These are phyloP conservation scores for Berberis thunbergii DNA, from an alignment of 164 flowering plant species.

Conservation along the genomic window DNA sequence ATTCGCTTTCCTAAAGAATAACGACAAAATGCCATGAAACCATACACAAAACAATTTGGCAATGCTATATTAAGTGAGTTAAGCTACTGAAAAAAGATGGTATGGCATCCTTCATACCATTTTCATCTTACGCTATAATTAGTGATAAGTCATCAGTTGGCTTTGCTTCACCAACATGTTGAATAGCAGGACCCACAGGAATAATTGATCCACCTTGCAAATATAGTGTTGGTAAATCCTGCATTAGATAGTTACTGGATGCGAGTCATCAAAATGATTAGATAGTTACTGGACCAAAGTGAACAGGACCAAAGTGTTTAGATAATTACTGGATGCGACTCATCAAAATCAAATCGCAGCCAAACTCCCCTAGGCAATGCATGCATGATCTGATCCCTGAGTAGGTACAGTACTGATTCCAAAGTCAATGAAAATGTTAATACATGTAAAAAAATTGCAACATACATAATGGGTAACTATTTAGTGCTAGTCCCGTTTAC, in stretches of 20 bases:
- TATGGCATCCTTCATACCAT: constrained; percentile 33
- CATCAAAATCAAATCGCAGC: constrained; percentile 80
- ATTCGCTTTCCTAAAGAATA: too few species aligned
- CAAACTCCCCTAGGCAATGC: constrained; percentile 69
- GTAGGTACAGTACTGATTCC: constrained; percentile 43
- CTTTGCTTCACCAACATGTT: constrained; percentile 67
- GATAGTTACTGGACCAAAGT: background rate
- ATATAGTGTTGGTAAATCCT: constrained; percentile 85
- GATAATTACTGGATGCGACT: constrained; percentile 79
- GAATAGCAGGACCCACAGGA: constrained; percentile 65
- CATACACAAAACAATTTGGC: too few species aligned
- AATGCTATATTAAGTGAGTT: too few species aligned
- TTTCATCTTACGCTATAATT: constrained; percentile 67
- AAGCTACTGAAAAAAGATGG: too few species aligned
- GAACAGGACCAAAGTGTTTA: background rate
- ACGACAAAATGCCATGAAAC: too few species aligned
- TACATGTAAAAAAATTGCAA: background rate
- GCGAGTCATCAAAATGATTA: too few species aligned
- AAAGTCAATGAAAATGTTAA: constrained; percentile 2
- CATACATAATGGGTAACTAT: background rate
- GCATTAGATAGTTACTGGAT: constrained; percentile 3
- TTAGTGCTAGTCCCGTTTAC: background rate
- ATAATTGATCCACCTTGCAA: constrained; percentile 83
- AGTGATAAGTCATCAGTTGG: constrained; percentile 64
- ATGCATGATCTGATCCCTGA: constrained; percentile 31